Conservation (phyloP, 306 rosid genomes). For the Prunus persica region DNA sequence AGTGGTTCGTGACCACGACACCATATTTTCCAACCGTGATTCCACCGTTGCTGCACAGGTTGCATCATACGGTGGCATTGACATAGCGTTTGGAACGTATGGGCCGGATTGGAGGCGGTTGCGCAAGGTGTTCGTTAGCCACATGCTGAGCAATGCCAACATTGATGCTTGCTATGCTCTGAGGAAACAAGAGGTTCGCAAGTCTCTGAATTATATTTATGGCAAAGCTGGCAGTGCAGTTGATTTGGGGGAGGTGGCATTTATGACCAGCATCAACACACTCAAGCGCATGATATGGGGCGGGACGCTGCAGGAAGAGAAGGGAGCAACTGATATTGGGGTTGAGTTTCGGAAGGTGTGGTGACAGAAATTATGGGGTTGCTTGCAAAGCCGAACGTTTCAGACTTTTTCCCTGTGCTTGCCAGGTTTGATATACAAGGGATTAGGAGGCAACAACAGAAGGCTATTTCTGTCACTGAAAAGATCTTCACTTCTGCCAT, state of each 20-base stretch:
- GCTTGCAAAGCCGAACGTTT: conserved; percentile 22
- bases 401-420: conserved; percentile 28
- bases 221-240: conserved; percentile 11
- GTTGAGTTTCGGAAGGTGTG: background rate
- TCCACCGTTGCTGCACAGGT: background rate
- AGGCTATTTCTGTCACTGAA: background rate
- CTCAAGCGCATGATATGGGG: conserved; percentile 25
- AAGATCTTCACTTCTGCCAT: conserved; percentile 16
- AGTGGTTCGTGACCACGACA: conserved; percentile 34
- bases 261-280: background rate
- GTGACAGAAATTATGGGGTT: conserved; percentile 9
- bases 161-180: conserved; percentile 6
- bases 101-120: conserved; percentile 32
- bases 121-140: conserved; percentile 24
- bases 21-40: conserved; percentile 29
- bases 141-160: conserved; percentile 26
- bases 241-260: conserved; percentile 14
- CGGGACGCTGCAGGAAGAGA: background rate
- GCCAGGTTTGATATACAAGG: conserved; percentile 36
- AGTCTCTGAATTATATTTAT: conserved; percentile 16
- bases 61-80: conserved; percentile 14
- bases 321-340: background rate
- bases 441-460: conserved; percentile 16
- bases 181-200: conserved; percentile 20
- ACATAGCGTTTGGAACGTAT: conserved; percentile 22